Evolutionary conservation across 306 rosid genomes (phyloP).

Genomic region (Medicago ruthenica): DNA sequence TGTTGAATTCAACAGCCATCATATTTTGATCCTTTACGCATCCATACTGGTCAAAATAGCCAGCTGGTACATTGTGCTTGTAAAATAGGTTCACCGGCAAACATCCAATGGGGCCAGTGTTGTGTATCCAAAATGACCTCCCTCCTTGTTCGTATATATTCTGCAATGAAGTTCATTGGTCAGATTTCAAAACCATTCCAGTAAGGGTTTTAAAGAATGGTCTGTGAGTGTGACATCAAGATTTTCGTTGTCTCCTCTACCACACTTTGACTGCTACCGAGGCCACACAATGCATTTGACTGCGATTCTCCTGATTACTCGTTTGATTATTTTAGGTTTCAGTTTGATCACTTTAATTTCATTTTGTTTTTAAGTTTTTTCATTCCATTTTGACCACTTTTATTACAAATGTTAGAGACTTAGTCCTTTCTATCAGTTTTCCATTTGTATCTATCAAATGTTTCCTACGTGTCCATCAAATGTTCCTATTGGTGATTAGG

Average conservation of each 20-base stretch:
- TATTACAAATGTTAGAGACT: too few species aligned
- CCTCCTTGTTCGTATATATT: constrained; percentile 74
- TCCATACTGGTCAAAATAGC: constrained; percentile 63
- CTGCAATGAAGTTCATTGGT: constrained; percentile 45
- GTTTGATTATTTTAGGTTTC: too few species aligned
- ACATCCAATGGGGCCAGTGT: constrained; percentile 91
- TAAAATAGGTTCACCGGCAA: constrained; percentile 77
- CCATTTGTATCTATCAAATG: too few species aligned
- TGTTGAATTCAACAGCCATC: constrained; percentile 77
- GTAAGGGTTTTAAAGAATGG: not conserved
- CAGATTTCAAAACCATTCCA: constrained; percentile 6
- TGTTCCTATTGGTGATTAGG: too few species aligned
- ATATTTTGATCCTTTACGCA: constrained; percentile 77
- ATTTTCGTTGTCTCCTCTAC: not conserved
- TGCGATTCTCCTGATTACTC: not conserved
- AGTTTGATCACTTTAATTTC: too few species aligned
- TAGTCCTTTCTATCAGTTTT: too few species aligned
- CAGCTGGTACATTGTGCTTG: constrained; percentile 63
- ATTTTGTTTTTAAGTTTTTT: too few species aligned
- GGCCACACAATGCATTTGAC: not conserved
- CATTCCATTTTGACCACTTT: too few species aligned
- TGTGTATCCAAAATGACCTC: constrained; percentile 90
- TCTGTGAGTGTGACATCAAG: not conserved
- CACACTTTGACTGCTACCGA: not conserved
- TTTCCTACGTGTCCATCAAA: too few species aligned